These are phyloP conservation scores for Cucumis hystrix DNA, from an alignment of 306 rosid species.

Conservation along the genomic window DNA sequence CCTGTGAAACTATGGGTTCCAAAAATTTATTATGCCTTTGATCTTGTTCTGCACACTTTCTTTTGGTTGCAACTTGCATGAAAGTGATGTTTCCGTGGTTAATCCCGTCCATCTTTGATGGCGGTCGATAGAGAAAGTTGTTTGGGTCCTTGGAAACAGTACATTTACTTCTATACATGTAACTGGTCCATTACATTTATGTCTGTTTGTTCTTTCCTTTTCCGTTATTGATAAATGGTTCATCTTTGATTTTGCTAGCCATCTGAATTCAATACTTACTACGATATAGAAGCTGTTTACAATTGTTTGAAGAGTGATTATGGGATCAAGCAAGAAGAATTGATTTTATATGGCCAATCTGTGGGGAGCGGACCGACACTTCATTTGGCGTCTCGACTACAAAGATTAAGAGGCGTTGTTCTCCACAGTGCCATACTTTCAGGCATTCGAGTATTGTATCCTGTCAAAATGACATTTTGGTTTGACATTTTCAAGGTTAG, in stretches of 20 bases:
- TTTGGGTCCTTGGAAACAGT: not conserved
- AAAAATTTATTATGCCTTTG: not conserved
- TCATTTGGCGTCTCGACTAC: constrained; percentile 71
- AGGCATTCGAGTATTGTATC: constrained; percentile 84
- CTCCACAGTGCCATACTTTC: constrained; percentile 98
- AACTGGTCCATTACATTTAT: not conserved
- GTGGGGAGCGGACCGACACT: constrained; percentile 97
- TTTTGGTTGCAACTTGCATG: not conserved
- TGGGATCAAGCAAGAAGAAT: constrained; percentile 70
- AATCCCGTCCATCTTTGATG: not conserved
- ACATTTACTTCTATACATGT: not conserved
- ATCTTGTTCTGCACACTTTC: not conserved
- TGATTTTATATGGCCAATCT: constrained; percentile 90
- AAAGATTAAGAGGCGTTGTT: constrained; percentile 77
- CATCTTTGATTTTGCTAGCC: constrained; percentile 43
- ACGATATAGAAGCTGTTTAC: constrained; percentile 93
- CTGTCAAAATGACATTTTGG: constrained; percentile 92
- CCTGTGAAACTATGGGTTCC: not conserved
- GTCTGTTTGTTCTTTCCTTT: not conserved
- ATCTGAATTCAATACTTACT: constrained; percentile 82
- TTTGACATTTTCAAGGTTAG: constrained; percentile 93
- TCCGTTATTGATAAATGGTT: constrained; percentile 15
- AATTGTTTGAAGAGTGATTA: constrained; percentile 69
- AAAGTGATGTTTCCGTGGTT: not conserved
- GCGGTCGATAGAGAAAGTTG: not conserved